These are phyloP conservation scores for Tetrapisispora phaffii DNA, from an alignment of 805 yeast genomes.

Conservation along the genomic window DNA sequence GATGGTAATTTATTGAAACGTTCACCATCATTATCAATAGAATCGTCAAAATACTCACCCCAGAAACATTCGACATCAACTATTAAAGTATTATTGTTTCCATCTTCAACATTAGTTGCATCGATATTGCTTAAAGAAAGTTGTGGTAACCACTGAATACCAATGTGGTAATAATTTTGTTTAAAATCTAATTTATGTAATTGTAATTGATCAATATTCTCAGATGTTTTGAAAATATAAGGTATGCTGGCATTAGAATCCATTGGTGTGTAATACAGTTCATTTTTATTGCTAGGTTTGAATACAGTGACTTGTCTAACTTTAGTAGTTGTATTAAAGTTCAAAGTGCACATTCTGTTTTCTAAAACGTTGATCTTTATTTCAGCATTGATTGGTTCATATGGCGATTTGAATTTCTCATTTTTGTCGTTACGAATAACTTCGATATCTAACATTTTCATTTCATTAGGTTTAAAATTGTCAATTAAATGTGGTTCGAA, in stretches of 20 bases:
- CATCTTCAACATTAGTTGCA: slow-evolving; percentile 26
- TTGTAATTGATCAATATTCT: slow-evolving; percentile 56
- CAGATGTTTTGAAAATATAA: slow-evolving; percentile 36
- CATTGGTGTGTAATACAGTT: slow-evolving; percentile 4
- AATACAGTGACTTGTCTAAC: slow-evolving; percentile 53
- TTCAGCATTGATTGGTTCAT: slow-evolving; percentile 58
- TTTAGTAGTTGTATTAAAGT: slow-evolving; percentile 49
- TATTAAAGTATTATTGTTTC: slow-evolving; percentile 35
- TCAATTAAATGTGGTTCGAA: slow-evolving; percentile 19
- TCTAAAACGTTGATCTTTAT: slow-evolving; percentile 47
- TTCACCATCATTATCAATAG: slow-evolving; percentile 27
- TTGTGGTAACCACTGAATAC: slow-evolving; percentile 69
- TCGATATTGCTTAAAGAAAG: slow-evolving; percentile 30
- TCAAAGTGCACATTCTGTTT: slow-evolving; percentile 54
- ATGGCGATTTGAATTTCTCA: slow-evolving; percentile 38
- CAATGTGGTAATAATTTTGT: slow-evolving; percentile 43
- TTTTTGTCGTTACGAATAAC: slow-evolving; percentile 42
- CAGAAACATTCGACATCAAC: slow-evolving; percentile 61
- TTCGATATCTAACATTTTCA: slow-evolving; percentile 39
- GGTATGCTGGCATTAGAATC: slow-evolving; percentile 3
- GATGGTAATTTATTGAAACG: slow-evolving; percentile 50
- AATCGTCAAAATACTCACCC: slow-evolving; percentile 19
- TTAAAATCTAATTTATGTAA: slow-evolving; percentile 60
- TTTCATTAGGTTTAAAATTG: slow-evolving; percentile 24
- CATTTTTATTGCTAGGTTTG: slow-evolving; percentile 26